phyloP scores from a whole-genome alignment of 2,329 filamentous ascomycete genomes.

The Colletotrichum sp. region DNA sequence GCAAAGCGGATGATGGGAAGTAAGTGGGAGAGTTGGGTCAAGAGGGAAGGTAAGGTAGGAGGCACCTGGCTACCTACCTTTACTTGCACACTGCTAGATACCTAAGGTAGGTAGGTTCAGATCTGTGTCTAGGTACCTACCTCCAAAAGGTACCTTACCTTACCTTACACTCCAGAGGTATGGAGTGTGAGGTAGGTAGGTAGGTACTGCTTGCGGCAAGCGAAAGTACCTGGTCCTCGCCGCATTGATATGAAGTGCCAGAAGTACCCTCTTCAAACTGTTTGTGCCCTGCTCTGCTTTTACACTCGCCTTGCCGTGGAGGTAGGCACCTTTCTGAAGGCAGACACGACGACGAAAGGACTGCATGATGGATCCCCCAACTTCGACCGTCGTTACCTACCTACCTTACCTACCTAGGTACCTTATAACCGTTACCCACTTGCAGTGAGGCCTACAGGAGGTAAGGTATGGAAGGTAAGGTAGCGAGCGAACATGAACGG shows the following conservation, averaged over 20 bases:
- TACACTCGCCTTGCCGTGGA: not conserved
- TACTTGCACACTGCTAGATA: not conserved
- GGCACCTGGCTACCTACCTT: not conserved
- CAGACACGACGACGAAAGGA: not conserved
- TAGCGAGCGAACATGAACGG: not conserved
- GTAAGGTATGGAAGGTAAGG: not conserved
- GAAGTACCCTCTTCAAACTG: not conserved
- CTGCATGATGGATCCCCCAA: not conserved
- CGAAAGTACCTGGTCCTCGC: not conserved
- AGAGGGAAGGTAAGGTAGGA: not conserved
- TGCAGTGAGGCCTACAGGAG: not conserved
- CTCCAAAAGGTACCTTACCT: not conserved
- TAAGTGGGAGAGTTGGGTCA: not conserved
- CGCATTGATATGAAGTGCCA: not conserved
- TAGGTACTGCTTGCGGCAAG: not conserved
- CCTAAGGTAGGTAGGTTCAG: not conserved
- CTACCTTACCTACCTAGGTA: not conserved
- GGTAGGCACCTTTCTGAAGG: not conserved
- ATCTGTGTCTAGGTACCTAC: not conserved
- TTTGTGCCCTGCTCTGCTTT: not conserved
- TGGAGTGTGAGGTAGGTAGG: not conserved
- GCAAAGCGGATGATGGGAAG: slow-evolving; percentile 20
- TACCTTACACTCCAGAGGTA: not conserved
- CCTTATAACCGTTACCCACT: not conserved
- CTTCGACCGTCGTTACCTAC: not conserved